Evolutionary conservation across 176 grass and related monocot species (phyloP).

Genomic region (Triticum monococcum): DNA sequence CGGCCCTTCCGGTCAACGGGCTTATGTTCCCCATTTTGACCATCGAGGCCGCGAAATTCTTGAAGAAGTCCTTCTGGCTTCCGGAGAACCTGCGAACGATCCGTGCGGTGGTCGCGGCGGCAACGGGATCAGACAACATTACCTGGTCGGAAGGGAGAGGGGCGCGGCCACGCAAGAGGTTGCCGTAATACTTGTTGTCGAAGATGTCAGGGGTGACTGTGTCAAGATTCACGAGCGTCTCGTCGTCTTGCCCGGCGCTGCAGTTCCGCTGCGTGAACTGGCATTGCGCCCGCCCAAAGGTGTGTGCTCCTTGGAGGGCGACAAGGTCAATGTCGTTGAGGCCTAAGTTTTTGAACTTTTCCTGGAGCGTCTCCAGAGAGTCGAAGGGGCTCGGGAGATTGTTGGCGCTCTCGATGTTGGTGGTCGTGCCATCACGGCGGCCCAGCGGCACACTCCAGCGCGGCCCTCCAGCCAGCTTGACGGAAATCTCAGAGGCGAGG

Average conservation of each 20-base stretch:
- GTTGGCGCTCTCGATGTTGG: neutral
- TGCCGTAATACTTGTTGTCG: neutral
- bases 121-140: neutral
- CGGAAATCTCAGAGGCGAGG: neutral
- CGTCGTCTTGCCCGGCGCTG: neutral
- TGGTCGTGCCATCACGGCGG: neutral
- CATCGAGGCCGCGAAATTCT: conserved; percentile 42
- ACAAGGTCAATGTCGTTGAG: neutral
- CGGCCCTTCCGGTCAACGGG: conserved; percentile 30
- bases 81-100: conserved; percentile 20
- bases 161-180: neutral
- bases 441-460: neutral
- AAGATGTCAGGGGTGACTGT: neutral
- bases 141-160: neutral
- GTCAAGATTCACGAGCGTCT: neutral
- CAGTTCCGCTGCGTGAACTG: neutral
- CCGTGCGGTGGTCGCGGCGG: neutral
- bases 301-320: neutral
- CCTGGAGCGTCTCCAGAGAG: neutral
- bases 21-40: conserved; percentile 63
- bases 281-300: neutral
- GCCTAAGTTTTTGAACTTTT: neutral
- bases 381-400: neutral
- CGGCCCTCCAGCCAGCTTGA: neutral
- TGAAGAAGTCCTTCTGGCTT: conserved; percentile 41